Conservation (phyloP, 2,329 filamentous ascomycete genomes). For the Penicillium sp. region DNA sequence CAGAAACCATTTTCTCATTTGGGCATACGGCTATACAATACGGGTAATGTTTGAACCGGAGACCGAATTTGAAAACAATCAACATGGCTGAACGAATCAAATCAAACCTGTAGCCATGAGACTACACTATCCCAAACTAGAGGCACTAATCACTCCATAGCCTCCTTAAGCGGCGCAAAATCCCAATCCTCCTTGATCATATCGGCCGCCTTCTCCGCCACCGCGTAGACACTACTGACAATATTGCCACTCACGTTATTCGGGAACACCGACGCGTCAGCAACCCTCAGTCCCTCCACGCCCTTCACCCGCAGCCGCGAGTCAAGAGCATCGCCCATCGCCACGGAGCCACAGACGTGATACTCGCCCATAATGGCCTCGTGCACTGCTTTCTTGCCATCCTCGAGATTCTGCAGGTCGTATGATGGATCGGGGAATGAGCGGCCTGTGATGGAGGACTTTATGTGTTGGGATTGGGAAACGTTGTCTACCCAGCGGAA, state of each 20-base stretch:
- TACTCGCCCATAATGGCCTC: conserved; percentile 12
- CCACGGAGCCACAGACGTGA: conserved; percentile 27
- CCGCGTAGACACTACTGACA: conserved; percentile 30
- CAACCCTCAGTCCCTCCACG: conserved; percentile 26
- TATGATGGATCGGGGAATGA: conserved; percentile 9
- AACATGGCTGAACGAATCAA: no score
- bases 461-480: conserved; percentile 4
- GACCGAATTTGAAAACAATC: no score
- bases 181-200: conserved; percentile 31
- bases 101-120: no score
- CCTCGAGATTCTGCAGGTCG: conserved; percentile 13
- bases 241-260: conserved; percentile 33
- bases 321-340: conserved; percentile 33
- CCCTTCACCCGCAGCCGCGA: conserved; percentile 29
- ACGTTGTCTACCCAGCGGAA: conserved; percentile 20
- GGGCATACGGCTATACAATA: no score
- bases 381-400: conserved; percentile 15
- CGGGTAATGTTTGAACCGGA: no score
- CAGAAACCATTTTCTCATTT: neutral
- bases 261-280: conserved; percentile 30
- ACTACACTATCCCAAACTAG: neutral
- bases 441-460: conserved; percentile 7
- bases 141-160: neutral
- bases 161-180: conserved; percentile 2
- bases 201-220: conserved; percentile 37